Evolutionary conservation across 257 asterid species (phyloP), one percentile per base, ranked within the genome.

Genomic region (Thymus mandschuricus): DNA sequence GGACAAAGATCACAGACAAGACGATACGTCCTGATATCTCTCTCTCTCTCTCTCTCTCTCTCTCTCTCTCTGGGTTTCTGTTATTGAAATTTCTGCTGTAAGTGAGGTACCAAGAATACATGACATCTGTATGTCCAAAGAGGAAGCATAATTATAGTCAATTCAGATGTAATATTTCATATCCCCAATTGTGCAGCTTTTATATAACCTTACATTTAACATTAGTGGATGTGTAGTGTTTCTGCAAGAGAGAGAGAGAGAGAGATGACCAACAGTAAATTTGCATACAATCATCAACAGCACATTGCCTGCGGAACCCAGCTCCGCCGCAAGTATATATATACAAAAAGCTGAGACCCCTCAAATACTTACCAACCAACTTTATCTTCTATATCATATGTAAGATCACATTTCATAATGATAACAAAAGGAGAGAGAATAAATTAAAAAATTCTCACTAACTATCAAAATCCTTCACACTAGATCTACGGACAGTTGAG

Each of bases 381-480:
- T 70, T 68, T 82, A 74, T 82, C 83, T 70, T 80, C 81, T 80
- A 65, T 82, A 73, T 82, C 30, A 72, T 64, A 76, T 77, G 81
- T 72, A 81, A 75, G 62, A 69, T 66, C 84, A 72, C 82, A 73
- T 74, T 78, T 66, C 80, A 69, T 66, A 60, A 81, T 72, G 63
- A 41, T 72, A 41, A 40, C n/a, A 2, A 63, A 45, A 34, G 2
- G 44, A 54, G 35, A 10, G 60, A 57, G 66, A 67, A 44, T 9
- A 46, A 65, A 65, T 48, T 70, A 74, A 77, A 61, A 79, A 78
- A 70, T 51, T 81, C 81, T 75, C 75, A 57, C 86, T 74, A 64
- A 84, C 84, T 79, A 75, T 85, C 87, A 83, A 77, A 87, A 85
- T 62, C 94, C 91, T 81, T 87, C 89, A 83, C 90, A 68, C 91